phyloP scores from a whole-genome alignment of 176 grass and related monocot genomes.

The Alopecurus myosuroides region DNA sequence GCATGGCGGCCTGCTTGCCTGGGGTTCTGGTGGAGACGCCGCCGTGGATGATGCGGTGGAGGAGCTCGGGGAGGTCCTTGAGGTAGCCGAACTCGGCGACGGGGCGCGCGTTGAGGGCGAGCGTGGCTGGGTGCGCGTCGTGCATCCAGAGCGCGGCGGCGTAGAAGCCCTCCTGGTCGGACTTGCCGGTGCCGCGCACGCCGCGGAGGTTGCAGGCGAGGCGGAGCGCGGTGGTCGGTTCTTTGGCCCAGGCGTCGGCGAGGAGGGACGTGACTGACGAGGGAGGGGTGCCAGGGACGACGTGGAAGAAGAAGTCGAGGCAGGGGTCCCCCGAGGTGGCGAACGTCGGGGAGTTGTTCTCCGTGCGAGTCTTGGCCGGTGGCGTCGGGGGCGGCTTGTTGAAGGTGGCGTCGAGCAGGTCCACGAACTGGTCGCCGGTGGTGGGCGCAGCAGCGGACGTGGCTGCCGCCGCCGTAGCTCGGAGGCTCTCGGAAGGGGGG shows the following conservation, averaged over 20 bases:
- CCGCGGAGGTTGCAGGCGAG: too few relatives aligned
- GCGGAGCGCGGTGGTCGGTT: too few relatives aligned
- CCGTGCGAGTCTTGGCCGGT: conserved; percentile 22
- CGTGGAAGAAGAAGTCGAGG: conserved; percentile 76
- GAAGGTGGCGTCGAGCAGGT: conserved; percentile 10
- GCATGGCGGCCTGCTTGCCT: neutral
- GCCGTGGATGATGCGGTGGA: conserved; percentile 60
- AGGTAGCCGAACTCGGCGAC: conserved; percentile 61
- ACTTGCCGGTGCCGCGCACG: conserved; percentile 69
- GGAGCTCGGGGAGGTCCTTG: conserved; percentile 79
- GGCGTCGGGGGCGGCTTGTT: neutral
- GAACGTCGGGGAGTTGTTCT: conserved; percentile 45
- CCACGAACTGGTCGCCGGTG: neutral
- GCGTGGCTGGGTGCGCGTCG: conserved; percentile 51
- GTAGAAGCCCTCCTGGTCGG: conserved; percentile 80
- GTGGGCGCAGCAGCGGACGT: neutral
- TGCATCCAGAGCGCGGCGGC: conserved; percentile 57
- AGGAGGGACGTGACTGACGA: conserved; percentile 12
- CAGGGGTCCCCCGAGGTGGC: conserved; percentile 41
- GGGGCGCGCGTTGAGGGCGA: conserved; percentile 49
- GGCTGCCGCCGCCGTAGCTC: neutral
- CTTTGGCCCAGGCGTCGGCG: conserved; percentile 30
- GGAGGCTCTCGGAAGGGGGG: conserved; percentile 3
- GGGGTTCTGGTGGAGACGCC: conserved; percentile 19
- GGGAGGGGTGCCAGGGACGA: conserved; percentile 25